Evolutionary conservation across 176 grass and related monocot genomes (phyloP), one percentile per base, ranked within the genome.

Genomic region (Alopecurus myosuroides): DNA sequence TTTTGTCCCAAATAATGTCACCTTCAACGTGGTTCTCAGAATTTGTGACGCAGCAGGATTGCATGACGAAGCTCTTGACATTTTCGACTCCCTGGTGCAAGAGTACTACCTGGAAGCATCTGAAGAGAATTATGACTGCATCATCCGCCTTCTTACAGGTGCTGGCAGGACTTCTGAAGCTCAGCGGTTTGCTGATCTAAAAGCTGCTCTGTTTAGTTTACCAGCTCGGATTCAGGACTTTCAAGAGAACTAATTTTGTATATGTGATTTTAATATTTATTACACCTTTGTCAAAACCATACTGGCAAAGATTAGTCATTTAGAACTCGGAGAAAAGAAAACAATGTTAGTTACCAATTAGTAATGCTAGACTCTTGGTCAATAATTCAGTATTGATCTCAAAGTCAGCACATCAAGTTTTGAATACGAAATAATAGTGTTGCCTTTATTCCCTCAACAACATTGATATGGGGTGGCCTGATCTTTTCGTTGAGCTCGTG

Each of bases 81-180:
- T 98, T 86, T 98, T 93, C 35, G 79, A 88, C 56, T 87, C 61
- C 30, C 88, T 98, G 93, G 91, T 92, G 63, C 74, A 86, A 45
- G 85, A 90, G 52, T 95, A 92, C 89, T 83, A 93, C 34, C 65
- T 95, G 76, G 85, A 91, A 84, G 66, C 87, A 79, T 95, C 91
- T 77, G 85, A 88, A 90, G 71, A 95, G 49, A 91, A 95, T 88
- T 98, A 88, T 90, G 85, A 98, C 30, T 92, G 85, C 53, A 81
- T 98, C 73, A 92, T 98, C 71, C 53, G 70, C 68, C 82, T 92
- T 80, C 95, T 93, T 55, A 74, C 74, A 58, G 70, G 30, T 45
- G 91, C 74, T 46, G 82, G 88, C 79, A 84, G 88, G 58, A 88
- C 42, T 77, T 70, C 82, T 42, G 95, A 98, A 93, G 92, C 89